These are phyloP conservation scores for Neurospora sp. DNA, from an alignment of 495 filamentous ascomycete species.

Conservation along the genomic window DNA sequence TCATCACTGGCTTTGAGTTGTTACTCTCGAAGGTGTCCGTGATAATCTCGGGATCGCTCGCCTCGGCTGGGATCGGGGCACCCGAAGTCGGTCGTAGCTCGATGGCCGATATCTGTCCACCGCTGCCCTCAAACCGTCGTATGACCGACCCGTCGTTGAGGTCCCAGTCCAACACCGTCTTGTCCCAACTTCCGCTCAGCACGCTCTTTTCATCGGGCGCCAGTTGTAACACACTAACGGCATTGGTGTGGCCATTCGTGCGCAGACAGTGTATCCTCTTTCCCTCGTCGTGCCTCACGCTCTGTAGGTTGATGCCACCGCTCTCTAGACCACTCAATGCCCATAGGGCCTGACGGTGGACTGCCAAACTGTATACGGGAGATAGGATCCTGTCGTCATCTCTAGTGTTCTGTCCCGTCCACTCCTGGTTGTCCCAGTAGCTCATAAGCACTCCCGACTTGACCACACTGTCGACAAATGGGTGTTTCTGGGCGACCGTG, in stretches of 20 bases:
- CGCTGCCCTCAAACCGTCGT: conserved; percentile 63
- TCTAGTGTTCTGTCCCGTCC: conserved; percentile 28
- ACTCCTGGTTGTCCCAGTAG: conserved; percentile 87
- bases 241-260: conserved; percentile 67
- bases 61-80: conserved; percentile 63
- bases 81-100: conserved; percentile 74
- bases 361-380: conserved; percentile 87
- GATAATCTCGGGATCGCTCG: conserved; percentile 42
- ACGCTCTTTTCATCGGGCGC: conserved; percentile 78
- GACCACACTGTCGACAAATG: conserved; percentile 93
- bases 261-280: conserved; percentile 69
- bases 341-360: conserved; percentile 85
- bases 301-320: conserved; percentile 86
- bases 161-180: conserved; percentile 89
- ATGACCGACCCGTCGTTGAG: conserved; percentile 74
- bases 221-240: conserved; percentile 79
- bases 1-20: conserved; percentile 36
- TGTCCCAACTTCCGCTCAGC: conserved; percentile 94
- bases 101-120: conserved; percentile 77
- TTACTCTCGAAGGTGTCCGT: conserved; percentile 59
- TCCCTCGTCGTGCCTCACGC: conserved; percentile 91
- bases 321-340: conserved; percentile 81
- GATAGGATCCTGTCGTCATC: conserved; percentile 52
- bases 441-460: conserved; percentile 88
- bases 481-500: conserved; percentile 92